Conservation (phyloP, 441 rosid species). For the Bocquillonia castaneifolia region DNA sequence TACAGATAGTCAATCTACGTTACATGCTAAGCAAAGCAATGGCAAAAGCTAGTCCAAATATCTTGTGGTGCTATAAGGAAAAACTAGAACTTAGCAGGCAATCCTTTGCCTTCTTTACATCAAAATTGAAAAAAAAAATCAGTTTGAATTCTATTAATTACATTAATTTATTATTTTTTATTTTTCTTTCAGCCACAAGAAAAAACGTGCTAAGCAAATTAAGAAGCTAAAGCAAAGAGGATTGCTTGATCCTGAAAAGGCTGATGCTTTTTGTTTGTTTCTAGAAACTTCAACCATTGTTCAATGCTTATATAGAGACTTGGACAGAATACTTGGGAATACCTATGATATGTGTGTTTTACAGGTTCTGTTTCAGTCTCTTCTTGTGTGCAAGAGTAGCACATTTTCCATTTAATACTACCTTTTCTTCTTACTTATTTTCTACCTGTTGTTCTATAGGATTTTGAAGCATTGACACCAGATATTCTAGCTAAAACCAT, state of each 20-base stretch:
- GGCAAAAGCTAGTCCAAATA: constrained; percentile 54
- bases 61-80: constrained; percentile 87
- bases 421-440: constrained; percentile 10
- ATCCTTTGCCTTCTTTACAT: not conserved
- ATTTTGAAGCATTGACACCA: constrained; percentile 91
- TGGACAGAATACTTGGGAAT: constrained; percentile 75
- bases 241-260: constrained; percentile 79
- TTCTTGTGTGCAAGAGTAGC: not conserved
- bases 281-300: constrained; percentile 73
- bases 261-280: constrained; percentile 79
- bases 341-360: constrained; percentile 86
- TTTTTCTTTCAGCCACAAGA: constrained; percentile 86
- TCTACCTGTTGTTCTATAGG: constrained; percentile 31
- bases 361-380: constrained; percentile 45
- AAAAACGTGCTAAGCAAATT: constrained; percentile 75
- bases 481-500: constrained; percentile 86
- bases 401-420: not conserved
- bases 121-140: no score
- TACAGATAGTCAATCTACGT: constrained; percentile 84
- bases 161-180: no score
- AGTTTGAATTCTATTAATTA: no score
- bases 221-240: constrained; percentile 82
- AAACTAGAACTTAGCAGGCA: constrained; percentile 94
- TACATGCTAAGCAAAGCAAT: constrained; percentile 68
- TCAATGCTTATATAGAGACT: constrained; percentile 76